Conservation (phyloP, 1,284 basidiomycete genomes). For the Stygiomarasmius scandens region DNA sequence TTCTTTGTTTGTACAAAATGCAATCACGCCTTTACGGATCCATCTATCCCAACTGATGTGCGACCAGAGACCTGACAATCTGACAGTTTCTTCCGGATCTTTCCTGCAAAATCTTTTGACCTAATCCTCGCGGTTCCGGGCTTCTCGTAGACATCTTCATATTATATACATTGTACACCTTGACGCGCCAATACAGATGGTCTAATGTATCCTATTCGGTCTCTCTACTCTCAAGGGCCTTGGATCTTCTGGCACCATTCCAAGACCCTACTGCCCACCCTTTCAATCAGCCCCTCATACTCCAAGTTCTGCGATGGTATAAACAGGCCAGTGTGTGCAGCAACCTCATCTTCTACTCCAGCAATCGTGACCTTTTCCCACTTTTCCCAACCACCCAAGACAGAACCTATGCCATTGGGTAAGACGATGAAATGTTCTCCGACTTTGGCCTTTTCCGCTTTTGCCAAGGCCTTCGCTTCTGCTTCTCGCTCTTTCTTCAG, state of each 20-base stretch:
- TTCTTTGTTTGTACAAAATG: constrained; percentile 93
- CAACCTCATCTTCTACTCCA: constrained; percentile 55
- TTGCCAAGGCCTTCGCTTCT: constrained; percentile 22
- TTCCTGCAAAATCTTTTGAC: not conserved
- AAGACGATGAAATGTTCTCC: constrained; percentile 53
- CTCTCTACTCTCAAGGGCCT: not conserved
- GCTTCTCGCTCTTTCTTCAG: constrained; percentile 14
- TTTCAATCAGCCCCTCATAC: constrained; percentile 49
- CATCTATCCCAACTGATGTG: constrained; percentile 45
- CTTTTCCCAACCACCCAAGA: constrained; percentile 12
- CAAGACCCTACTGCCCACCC: constrained; percentile 44
- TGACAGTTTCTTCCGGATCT: not conserved
- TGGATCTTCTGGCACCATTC: constrained; percentile 40
- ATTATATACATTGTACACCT: no score
- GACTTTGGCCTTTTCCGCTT: constrained; percentile 29
- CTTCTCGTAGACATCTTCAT: no score
- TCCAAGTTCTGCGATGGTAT: constrained; percentile 50
- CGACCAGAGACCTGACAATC: constrained; percentile 8
- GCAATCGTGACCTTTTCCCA: constrained; percentile 54
- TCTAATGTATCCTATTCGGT: no score
- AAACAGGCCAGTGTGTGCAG: constrained; percentile 58
- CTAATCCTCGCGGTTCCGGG: no score
- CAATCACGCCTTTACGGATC: constrained; percentile 77
- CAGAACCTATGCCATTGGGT: constrained; percentile 24
- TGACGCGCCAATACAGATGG: no score